Percentiles rank a stretch among this genome's conserved stretches.
Conservation (phyloP, 495 filamentous ascomycete genomes). For the Amorphotheca resinae region DNA sequence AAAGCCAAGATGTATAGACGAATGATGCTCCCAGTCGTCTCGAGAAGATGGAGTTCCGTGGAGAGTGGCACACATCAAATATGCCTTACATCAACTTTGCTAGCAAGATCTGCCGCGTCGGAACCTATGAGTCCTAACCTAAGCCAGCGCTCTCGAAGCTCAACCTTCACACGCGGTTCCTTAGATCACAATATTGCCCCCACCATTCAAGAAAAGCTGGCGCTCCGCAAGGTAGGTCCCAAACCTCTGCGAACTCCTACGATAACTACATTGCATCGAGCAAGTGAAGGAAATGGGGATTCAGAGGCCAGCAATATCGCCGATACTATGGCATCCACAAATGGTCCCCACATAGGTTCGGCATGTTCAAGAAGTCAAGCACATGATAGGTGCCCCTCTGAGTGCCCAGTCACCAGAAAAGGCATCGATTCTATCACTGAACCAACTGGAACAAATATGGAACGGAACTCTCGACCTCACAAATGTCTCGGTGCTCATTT, state of each 20-base stretch:
- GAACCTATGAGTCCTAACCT: not conserved
- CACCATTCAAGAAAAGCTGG: constrained; percentile 12
- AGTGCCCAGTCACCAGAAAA: constrained; percentile 13
- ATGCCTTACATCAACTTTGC: not conserved
- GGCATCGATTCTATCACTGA: constrained; percentile 17
- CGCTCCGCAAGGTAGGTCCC: constrained; percentile 2
- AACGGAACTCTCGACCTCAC: not conserved
- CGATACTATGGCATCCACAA: not conserved
- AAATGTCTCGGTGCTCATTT: not conserved
- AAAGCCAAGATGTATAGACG: constrained; percentile 1
- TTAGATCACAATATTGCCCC: constrained; percentile 11
- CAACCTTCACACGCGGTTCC: constrained; percentile 3
- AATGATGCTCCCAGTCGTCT: not conserved
- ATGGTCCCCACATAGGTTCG: not conserved
- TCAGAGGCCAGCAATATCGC: not conserved
- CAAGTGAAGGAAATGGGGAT: not conserved
- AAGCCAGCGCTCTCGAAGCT: constrained; percentile 4
- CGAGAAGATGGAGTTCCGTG: constrained; percentile 18
- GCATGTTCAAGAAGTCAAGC: not conserved
- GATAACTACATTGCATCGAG: constrained; percentile 13
- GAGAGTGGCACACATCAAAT: constrained; percentile 8
- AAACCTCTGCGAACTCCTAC: constrained; percentile 4
- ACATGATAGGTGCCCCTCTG: not conserved
- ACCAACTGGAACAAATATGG: constrained; percentile 8
- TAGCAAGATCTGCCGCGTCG: not conserved